phyloP scores from a whole-genome alignment of 1,284 basidiomycete genomes.

The Ceratobasidium sp. region DNA sequence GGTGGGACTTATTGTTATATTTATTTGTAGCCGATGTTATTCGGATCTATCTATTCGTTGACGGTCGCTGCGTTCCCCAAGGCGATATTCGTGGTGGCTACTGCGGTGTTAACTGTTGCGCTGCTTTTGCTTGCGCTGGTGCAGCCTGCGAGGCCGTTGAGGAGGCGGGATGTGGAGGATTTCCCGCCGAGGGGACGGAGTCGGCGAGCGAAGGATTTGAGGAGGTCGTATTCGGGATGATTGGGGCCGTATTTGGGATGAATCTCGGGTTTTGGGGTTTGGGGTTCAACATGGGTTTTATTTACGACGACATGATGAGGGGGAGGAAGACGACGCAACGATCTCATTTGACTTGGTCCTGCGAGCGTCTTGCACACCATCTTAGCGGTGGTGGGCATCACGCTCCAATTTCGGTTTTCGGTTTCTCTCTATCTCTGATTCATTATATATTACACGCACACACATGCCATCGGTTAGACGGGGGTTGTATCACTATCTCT shows the following conservation, averaged over 20 bases:
- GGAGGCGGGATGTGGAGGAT: conserved; percentile 39
- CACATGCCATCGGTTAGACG: neutral
- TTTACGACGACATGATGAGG: neutral
- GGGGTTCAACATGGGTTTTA: no score
- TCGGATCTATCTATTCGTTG: conserved; percentile 74
- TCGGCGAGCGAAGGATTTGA: conserved; percentile 34
- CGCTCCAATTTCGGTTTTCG: conserved; percentile 4
- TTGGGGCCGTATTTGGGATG: neutral
- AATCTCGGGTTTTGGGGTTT: neutral
- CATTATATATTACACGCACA: conserved; percentile 12
- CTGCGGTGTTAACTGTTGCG: conserved; percentile 64
- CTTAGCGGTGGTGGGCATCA: conserved; percentile 34
- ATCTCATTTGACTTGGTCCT: conserved; percentile 7
- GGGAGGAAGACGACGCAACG: neutral
- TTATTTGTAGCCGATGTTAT: conserved; percentile 76
- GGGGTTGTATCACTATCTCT: conserved; percentile 19
- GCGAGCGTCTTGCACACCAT: conserved; percentile 34
- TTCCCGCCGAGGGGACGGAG: conserved; percentile 41
- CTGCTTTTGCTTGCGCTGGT: conserved; percentile 67
- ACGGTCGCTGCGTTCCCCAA: conserved; percentile 76
- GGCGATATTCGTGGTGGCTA: conserved; percentile 74
- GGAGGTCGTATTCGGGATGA: conserved; percentile 17
- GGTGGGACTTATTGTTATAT: neutral
- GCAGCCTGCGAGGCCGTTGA: conserved; percentile 58
- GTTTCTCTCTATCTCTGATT: neutral